Evolutionary conservation across 306 rosid species (phyloP), one percentile per base, ranked within the genome.

Genomic region (Gleditsia sinensis): DNA sequence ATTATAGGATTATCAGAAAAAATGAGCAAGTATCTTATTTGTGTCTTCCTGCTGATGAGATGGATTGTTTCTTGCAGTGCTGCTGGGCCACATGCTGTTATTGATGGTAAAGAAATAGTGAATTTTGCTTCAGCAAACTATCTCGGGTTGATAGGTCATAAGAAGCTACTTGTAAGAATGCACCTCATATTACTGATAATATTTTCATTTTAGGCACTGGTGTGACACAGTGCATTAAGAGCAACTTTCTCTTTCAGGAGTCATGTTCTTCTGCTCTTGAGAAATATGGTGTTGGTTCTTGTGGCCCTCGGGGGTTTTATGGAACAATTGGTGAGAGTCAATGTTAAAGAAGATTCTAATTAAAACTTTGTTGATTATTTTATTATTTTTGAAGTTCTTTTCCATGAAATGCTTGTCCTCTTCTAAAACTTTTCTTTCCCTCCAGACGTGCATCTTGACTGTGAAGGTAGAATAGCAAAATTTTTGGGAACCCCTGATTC

Each of bases 251-350:
- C 72, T 72, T 75, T 82, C 84, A 95, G 99, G 96, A 88, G 58
- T 92, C 99, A 25, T 92, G 98, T 76, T 81, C 93, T 56, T 81
- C 91, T 81, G 85, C 99, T n/a, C 80, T 95, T 84, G 96, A 88
- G 83, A 95, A 95, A 88, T 95, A 95, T 45, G 99, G 99, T 45
- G 99, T 95, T 81, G 99, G 99, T 61, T 95, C 99, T 37, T 95
- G 99, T 71, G 99, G 99, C 81, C 99, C 99, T 72, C 99, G 99
- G 71, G 96, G 96, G 67, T 95, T 95, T 83, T 95, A 95, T 82
- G 99, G 98, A 77, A 92, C 96, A 63, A 90, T 95, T 45, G 98
- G 99, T 92, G 86, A 77, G 88, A 23, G 43, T 71, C 78, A 27
- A 54, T 76, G 58, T 69, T 81, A 49, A 63, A 56, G 78, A 49